phyloP scores from a whole-genome alignment of 2,329 filamentous ascomycete genomes.

The Didymella keratinophila region DNA sequence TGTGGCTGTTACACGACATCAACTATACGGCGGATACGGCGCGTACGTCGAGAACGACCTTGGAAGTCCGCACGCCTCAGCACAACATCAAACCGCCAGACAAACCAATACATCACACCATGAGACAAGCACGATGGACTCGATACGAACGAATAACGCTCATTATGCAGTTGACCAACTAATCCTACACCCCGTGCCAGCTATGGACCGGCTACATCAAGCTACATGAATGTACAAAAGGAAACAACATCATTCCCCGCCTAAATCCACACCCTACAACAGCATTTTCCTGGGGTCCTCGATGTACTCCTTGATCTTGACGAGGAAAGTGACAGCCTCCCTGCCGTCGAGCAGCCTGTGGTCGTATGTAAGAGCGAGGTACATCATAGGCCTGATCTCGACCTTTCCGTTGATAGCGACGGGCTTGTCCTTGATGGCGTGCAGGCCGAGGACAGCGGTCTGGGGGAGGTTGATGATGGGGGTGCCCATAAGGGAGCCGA shows the following conservation, averaged over 20 bases:
- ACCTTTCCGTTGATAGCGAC: constrained; percentile 92
- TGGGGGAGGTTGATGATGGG: constrained; percentile 98
- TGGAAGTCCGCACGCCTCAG: background rate
- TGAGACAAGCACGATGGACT: background rate
- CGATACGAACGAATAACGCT: constrained; percentile 18
- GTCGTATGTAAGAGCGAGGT: constrained; percentile 95
- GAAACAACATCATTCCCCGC: constrained; percentile 2
- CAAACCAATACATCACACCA: background rate
- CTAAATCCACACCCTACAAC: constrained; percentile 51
- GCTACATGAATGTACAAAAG: constrained; percentile 19
- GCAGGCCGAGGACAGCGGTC: constrained; percentile 87
- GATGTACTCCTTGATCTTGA: constrained; percentile 97
- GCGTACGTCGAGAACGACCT: background rate
- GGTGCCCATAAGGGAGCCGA: constrained; percentile 95
- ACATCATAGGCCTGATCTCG: constrained; percentile 98
- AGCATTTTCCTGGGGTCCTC: constrained; percentile 96
- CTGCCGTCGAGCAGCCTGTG: constrained; percentile 94
- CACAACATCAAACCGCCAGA: background rate
- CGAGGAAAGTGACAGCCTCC: constrained; percentile 94
- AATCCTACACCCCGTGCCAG: constrained; percentile 19
- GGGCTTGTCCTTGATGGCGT: constrained; percentile 95
- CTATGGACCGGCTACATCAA: constrained; percentile 7
- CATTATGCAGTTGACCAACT: constrained; percentile 24
- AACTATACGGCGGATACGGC: background rate
- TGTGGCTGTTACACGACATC: background rate